Base-by-base conservation (phyloP, 192 early-diverging fungal genomes). In the Dimargaris verticillata region DNA sequence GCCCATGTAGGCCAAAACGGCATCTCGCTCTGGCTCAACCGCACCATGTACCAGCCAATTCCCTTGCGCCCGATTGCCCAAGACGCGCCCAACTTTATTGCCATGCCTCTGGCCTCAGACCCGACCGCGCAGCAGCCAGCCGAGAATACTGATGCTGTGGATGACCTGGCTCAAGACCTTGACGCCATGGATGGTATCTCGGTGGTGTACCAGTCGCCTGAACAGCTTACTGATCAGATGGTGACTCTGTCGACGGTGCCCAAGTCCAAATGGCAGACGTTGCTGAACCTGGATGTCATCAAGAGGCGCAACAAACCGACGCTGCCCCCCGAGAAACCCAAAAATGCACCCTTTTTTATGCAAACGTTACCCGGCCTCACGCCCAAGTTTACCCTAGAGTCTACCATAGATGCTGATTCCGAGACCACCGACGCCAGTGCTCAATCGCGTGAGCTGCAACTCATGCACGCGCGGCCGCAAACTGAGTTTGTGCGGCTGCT, bases 261-360 rank as follows among this genome's bases (percentile, higher is more conserved):
- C 9, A 81, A 83, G 65, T 81, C 88, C 47, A 82, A 87, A 69
- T 95, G 94, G 88, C 93, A 95, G 67, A 91, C 81, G 43, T 70
- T 98, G 53, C 70, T 96, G 55, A 90, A 83, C 67, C 67, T 96
- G 65, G 89, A 95, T 6, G 80, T 82, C 1, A 91, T 95, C 73
- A 93, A 95, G 77, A 79, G 88, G 66, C 87, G 95, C 60, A 98
- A 93, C 74, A 86, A 87, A 66, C 88, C 95, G 18, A 82, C 76
- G 51, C 84, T 88, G 67, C 78, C 88, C n/a, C 86, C 89, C n/a
- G 88, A 91, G 66, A 77, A 79, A 14, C 88, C 90, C 20, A 91
- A 94, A 65, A 80, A 82, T 47, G 88, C 92, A 18, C 92, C 93
- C 25, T 98, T 98, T 79, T 97, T 98, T 73, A 70, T 98, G 65